Conservation (phyloP, 1,284 basidiomycete genomes). For the Ganoderma sp. region DNA sequence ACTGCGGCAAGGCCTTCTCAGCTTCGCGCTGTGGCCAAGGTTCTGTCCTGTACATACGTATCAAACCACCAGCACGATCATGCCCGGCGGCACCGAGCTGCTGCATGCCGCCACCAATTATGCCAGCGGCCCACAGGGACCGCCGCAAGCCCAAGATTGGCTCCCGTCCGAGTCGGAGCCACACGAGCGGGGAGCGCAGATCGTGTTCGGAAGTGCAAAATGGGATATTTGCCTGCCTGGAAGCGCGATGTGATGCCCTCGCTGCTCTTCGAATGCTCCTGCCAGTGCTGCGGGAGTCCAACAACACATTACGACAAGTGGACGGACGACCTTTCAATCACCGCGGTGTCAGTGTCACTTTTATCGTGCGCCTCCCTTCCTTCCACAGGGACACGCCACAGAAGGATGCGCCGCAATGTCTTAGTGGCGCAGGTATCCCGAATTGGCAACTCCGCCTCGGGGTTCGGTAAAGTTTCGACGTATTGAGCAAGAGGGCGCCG, state of each 20-base stretch:
- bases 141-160: not conserved
- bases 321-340: not conserved
- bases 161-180: not conserved
- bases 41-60: conserved; percentile 8
- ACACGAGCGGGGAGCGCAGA: not conserved
- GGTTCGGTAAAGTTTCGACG: not conserved
- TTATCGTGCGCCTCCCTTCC: not conserved
- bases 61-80: conserved; percentile 26
- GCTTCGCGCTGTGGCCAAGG: not conserved
- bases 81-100: not conserved
- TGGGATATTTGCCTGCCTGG: not conserved
- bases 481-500: not conserved
- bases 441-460: not conserved
- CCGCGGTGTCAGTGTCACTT: not conserved
- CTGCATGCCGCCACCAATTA: conserved; percentile 3
- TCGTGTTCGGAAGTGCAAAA: not conserved
- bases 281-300: not conserved
- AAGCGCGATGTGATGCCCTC: not conserved
- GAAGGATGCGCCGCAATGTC: not conserved
- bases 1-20: not conserved
- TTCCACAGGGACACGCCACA: not conserved
- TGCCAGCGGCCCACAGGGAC: not conserved
- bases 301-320: not conserved
- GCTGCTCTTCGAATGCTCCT: not conserved
- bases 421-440: not conserved